Evolutionary conservation across 768 basidiomycete species (phyloP), one percentile per base, ranked within the genome.

Genomic region (Neoboletus subvelutipes): DNA sequence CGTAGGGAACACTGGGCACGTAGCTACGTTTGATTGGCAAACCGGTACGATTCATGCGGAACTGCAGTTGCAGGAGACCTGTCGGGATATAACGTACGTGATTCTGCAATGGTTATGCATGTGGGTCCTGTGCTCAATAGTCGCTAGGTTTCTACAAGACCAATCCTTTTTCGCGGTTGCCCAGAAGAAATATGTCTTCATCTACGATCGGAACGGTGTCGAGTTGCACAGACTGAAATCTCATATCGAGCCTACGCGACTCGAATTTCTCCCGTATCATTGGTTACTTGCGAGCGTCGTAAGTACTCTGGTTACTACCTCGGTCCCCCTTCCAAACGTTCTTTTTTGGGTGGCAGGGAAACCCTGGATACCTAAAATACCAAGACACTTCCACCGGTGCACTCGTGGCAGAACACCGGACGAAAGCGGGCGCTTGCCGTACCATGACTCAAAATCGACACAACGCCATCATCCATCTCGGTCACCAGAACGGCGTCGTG

Each of bases 341-440:
- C 34, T 26, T 33, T 57, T 13, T 9, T 34, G 13, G n/a, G n/a
- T 1, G 13, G 42, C 57, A 86, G 92, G 92, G 94, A 8, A 90
- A 94, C 66, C 77, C 92, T 15, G 96, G 97, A 3, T 92, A 86
- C 71, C 78, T 98, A 0, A 95, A 95, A 75, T 99, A 98, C 75
- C 94, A 96, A 75, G 97, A 99, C 68, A 95, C 92, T 0, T 94
- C 96, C 5, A 98, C 94, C 0, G 97, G 97, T 13, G 80, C 85
- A 53, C 79, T 97, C 39, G 77, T 98, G 34, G 84, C 85, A 37
- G 87, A 92, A 68, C 92, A 96, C 71, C 86, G 92, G 22, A 96
- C 94, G 10, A 93, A 92, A 67, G 81, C 96, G 26, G 95, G 97
- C 4, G 81, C 88, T 10, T 93, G 90, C 64, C 80, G 76, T 34